Evolutionary conservation across 2,329 filamentous ascomycete species (phyloP).

Genomic region (Trichoderma breve): DNA sequence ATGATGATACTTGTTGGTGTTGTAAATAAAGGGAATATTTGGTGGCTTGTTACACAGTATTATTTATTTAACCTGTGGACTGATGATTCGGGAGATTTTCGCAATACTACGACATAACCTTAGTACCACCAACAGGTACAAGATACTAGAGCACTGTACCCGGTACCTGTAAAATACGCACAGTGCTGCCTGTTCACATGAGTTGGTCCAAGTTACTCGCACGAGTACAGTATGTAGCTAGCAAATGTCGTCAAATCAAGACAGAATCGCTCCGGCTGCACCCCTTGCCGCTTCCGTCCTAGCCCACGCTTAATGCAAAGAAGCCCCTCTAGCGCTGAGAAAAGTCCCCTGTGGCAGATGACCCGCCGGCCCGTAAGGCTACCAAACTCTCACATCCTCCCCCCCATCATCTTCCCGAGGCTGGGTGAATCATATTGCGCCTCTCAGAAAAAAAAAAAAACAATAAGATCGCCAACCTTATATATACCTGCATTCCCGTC

Average conservation of each 20-base stretch:
- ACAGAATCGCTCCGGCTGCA: background rate
- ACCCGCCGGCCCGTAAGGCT: conserved; percentile 12
- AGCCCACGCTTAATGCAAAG: background rate
- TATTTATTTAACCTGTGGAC: too few relatives aligned
- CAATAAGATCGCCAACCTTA: background rate
- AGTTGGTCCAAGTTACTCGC: background rate
- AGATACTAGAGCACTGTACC: background rate
- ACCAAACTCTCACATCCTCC: background rate
- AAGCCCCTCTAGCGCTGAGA: conserved; percentile 1
- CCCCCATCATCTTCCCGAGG: background rate
- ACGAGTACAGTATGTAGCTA: background rate
- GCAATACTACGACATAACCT: too few relatives aligned
- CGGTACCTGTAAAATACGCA: background rate
- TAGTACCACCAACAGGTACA: too few relatives aligned
- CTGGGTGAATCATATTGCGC: background rate
- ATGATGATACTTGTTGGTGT: too few relatives aligned
- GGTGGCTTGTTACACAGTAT: too few relatives aligned
- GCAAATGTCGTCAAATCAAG: background rate
- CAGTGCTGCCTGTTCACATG: background rate
- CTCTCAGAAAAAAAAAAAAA: background rate
- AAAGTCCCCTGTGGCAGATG: conserved; percentile 18
- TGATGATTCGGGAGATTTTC: too few relatives aligned
- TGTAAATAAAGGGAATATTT: too few relatives aligned
- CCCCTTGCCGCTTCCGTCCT: background rate
- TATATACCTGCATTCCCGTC: background rate